These are phyloP conservation scores for Cordyceps javanica DNA, from an alignment of 2,329 filamentous ascomycete species.

Conservation along the genomic window DNA sequence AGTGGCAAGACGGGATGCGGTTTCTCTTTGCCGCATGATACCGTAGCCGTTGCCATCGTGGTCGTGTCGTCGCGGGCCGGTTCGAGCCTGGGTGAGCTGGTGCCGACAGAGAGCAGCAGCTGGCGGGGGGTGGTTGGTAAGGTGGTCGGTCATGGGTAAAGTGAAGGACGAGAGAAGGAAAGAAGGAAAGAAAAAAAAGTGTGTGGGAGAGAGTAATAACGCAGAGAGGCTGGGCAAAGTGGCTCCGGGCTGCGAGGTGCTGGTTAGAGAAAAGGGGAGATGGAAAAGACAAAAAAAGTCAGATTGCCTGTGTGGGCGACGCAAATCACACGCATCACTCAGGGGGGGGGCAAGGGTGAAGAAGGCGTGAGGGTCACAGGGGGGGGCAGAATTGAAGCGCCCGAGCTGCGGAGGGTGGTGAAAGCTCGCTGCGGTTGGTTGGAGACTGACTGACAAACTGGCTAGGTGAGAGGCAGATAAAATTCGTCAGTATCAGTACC, in stretches of 20 bases:
- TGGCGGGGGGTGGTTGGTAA: conserved; percentile 7
- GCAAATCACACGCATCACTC: not conserved
- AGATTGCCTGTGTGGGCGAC: not conserved
- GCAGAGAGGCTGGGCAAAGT: conserved; percentile 8
- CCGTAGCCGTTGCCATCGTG: not conserved
- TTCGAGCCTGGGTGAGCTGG: not conserved
- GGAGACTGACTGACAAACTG: not conserved
- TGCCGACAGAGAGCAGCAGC: not conserved
- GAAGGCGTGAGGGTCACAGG: not conserved
- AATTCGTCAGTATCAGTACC: no score
- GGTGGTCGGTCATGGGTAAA: conserved; percentile 7
- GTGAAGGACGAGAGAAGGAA: not conserved
- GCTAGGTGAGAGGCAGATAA: not conserved
- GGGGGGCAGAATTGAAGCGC: not conserved
- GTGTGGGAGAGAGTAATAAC: conserved; percentile 6
- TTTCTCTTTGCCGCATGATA: not conserved
- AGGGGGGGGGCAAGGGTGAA: not conserved
- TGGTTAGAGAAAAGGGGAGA: not conserved
- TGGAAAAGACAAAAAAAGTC: not conserved
- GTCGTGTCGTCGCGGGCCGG: not conserved
- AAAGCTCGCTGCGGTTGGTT: not conserved
- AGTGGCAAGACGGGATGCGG: not conserved
- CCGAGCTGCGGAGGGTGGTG: not conserved
- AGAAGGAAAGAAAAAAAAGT: conserved; percentile 3
- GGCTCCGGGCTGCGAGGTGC: not conserved